Percentiles rank a stretch among this genome's conserved stretches.
Conservation (phyloP, 768 basidiomycete genomes). For the Exidia glandulosa region DNA sequence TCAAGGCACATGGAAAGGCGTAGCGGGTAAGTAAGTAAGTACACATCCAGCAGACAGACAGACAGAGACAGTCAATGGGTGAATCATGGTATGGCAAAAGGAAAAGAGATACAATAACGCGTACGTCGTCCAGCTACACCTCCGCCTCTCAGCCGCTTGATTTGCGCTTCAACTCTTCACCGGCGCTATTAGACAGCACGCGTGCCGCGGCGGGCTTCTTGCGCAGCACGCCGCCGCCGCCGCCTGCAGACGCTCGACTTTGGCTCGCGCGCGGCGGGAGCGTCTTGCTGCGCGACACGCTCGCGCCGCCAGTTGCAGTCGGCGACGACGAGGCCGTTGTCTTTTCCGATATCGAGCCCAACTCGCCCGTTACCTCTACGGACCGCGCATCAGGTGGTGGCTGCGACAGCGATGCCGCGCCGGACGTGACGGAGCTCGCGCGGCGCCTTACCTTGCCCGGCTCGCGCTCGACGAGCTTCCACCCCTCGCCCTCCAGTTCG, state of each 20-base stretch:
- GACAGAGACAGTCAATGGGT: too few relatives aligned
- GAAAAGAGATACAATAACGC: too few relatives aligned
- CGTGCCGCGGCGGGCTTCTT: neutral
- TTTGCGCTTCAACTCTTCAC: neutral
- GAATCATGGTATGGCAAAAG: too few relatives aligned
- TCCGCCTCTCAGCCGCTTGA: too few relatives aligned
- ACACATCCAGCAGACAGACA: too few relatives aligned
- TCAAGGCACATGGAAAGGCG: too few relatives aligned
- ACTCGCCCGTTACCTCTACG: neutral
- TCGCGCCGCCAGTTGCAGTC: neutral
- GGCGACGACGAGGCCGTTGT: neutral
- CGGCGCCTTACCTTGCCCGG: neutral
- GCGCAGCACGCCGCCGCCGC: neutral
- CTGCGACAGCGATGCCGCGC: neutral
- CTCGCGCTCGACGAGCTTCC: constrained; percentile 7
- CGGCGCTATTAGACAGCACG: neutral
- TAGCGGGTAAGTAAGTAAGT: too few relatives aligned
- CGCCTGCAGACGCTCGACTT: neutral
- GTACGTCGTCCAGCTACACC: too few relatives aligned
- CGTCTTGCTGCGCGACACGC: neutral
- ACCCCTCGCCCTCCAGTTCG: constrained; percentile 5
- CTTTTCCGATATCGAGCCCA: neutral
- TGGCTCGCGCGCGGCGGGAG: neutral
- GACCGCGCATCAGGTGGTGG: neutral
- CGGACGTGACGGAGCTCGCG: neutral